Conservation (phyloP, 176 grass and related monocot species). For the Stipa capillata region DNA sequence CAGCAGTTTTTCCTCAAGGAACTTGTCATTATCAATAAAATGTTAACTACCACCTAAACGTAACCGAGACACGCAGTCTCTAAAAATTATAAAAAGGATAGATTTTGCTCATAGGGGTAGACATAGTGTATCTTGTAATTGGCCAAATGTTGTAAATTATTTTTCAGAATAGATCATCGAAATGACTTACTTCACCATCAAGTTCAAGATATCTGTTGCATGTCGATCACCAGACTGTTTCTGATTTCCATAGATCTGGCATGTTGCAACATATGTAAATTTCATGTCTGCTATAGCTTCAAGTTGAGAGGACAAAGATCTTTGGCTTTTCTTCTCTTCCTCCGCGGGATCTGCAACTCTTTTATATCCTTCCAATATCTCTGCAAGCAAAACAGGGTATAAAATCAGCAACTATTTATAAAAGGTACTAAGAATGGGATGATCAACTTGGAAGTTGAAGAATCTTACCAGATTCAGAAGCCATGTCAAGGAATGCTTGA, state of each 20-base stretch:
- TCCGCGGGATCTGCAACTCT: slow-evolving; percentile 49
- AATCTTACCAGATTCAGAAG: slow-evolving; percentile 73
- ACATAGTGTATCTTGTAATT: slow-evolving; percentile 3
- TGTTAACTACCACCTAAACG: slow-evolving; percentile 12
- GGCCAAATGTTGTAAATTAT: neutral
- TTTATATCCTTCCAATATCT: slow-evolving; percentile 91
- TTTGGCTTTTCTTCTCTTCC: slow-evolving; percentile 72
- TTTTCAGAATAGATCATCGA: neutral
- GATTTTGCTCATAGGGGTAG: neutral
- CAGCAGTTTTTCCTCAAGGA: neutral
- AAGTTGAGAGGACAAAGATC: slow-evolving; percentile 65
- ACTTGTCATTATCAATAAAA: slow-evolving; percentile 6
- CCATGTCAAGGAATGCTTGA: slow-evolving; percentile 98
- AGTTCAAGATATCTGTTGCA: slow-evolving; percentile 94
- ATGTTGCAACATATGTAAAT: slow-evolving; percentile 87
- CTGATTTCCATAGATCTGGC: slow-evolving; percentile 94
- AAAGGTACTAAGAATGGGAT: slow-evolving; percentile 4
- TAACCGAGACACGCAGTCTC: neutral
- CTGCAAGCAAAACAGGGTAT: slow-evolving; percentile 30
- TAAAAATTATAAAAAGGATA: neutral
- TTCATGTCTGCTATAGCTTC: slow-evolving; percentile 89
- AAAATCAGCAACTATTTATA: slow-evolving; percentile 6
- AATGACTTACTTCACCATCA: slow-evolving; percentile 90
- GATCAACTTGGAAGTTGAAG: neutral
- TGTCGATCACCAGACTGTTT: slow-evolving; percentile 92